These are phyloP conservation scores for Xylaria nigripes DNA, from an alignment of 495 filamentous ascomycete species.

Conservation along the genomic window DNA sequence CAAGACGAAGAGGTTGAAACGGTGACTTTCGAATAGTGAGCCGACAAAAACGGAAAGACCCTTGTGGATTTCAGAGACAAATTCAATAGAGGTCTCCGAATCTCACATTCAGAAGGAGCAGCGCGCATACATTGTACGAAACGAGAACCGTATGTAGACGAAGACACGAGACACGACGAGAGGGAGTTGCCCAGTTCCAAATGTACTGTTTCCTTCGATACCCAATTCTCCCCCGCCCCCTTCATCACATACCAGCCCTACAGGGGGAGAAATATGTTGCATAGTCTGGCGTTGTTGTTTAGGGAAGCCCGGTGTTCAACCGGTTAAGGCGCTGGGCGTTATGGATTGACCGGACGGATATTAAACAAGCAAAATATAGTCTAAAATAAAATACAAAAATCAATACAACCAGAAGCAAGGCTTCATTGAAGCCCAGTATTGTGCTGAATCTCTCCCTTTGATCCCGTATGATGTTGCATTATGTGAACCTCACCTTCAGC, in stretches of 20 bases:
- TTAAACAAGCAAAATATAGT: no score
- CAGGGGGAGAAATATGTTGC: neutral
- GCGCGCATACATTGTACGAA: no score
- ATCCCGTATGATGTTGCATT: no score
- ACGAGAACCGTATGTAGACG: neutral
- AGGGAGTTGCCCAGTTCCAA: neutral
- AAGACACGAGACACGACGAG: neutral
- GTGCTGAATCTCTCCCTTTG: no score
- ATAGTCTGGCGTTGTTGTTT: constrained; percentile 2
- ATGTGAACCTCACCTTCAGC: no score
- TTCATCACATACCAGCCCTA: neutral
- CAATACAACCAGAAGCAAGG: no score
- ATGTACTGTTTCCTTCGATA: neutral
- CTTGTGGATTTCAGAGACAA: neutral
- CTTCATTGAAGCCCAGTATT: no score
- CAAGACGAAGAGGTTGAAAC: constrained; percentile 38
- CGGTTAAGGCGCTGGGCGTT: no score
- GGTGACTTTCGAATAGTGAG: constrained; percentile 26
- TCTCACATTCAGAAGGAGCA: no score
- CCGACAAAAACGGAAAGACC: neutral
- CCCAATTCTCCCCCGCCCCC: neutral
- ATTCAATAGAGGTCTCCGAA: neutral
- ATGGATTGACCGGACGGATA: no score
- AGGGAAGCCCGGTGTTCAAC: no score
- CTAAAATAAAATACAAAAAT: no score